Evolutionary conservation across 2,329 filamentous ascomycete genomes (phyloP), one percentile per base, ranked within the genome.

Genomic region (Nemania sp.): DNA sequence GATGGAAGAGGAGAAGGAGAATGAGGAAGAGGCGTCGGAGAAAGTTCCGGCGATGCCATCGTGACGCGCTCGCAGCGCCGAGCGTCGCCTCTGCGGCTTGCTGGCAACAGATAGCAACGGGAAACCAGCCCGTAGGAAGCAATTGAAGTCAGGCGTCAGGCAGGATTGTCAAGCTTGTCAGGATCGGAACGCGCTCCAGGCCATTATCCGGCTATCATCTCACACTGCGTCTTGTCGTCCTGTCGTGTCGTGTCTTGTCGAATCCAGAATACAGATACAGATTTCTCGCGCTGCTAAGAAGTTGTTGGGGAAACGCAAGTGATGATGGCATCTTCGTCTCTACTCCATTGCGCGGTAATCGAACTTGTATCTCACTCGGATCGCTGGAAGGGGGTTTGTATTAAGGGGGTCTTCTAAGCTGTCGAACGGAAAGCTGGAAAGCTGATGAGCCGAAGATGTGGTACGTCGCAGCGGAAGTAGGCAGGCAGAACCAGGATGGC

Each of bases 21-120:
- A 5, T 17, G 17, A 19, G 36, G 28, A 23, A 40, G 42, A 30
- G 41, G 19, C 22, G 31, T 31, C 14, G 48, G 11, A 23, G 36
- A 14, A 23, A 46, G 31, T 15, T 26, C 42, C 14, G 46, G 45
- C 7, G 49, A 54, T 41, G 56, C 56, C 58, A 61, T 61, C 20
- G 49, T 46, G 45, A 53, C 39, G 48, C 45, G 42, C 50, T 49
- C 24, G 9, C 30, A 42, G 26, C 11, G 23, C 40, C 17, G 36
- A 41, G 26, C 28, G 12, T 34, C 46, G 6, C 24, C 49, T 11
- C 33, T 37, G 52, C 46, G 47, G 47, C 15, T n/a, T 14, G 37
- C 37, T 24, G 23, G 44, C 44, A 44, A 41, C 17, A 7, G 49
- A 40, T 22, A 12, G 20, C 22, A 9, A n/a, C n/a, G n/a, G n/a